Percentiles rank a stretch among this genome's conserved stretches.
These are phyloP conservation scores for Tubosaeta sp. DNA, from an alignment of 768 basidiomycete species.

Conservation along the genomic window DNA sequence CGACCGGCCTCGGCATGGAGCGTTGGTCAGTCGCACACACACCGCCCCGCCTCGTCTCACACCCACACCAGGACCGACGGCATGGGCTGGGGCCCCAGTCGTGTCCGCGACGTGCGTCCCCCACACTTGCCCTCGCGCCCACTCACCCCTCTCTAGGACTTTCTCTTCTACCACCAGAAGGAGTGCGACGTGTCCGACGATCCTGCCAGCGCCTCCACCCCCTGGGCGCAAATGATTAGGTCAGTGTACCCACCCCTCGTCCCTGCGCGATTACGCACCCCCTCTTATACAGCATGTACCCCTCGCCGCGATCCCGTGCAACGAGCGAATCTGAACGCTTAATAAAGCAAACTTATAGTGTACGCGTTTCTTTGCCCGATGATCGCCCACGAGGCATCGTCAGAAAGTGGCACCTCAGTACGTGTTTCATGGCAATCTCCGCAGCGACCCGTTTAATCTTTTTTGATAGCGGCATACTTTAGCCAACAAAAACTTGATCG, in stretches of 20 bases:
- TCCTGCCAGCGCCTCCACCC: constrained; percentile 49
- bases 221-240: constrained; percentile 76
- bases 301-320: constrained; percentile 38
- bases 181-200: constrained; percentile 40
- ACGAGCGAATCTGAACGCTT: constrained; percentile 39
- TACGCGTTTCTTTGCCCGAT: constrained; percentile 43
- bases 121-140: neutral
- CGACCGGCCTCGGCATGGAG: constrained; percentile 82
- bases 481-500: constrained; percentile 71
- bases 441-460: constrained; percentile 12
- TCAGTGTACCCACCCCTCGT: constrained; percentile 26
- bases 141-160: constrained; percentile 36
- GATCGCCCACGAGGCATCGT: constrained; percentile 39
- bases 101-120: constrained; percentile 48
- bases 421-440: constrained; percentile 34
- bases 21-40: constrained; percentile 51
- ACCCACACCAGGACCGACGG: constrained; percentile 46
- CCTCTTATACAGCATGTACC: constrained; percentile 30
- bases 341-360: constrained; percentile 55
- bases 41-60: neutral
- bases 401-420: constrained; percentile 53
- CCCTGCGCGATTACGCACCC: constrained; percentile 20
- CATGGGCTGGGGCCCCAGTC: constrained; percentile 83
- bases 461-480: constrained; percentile 70
- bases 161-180: constrained; percentile 53